Conservation (phyloP, 305 asterid species). For the Plantago coronopus region DNA sequence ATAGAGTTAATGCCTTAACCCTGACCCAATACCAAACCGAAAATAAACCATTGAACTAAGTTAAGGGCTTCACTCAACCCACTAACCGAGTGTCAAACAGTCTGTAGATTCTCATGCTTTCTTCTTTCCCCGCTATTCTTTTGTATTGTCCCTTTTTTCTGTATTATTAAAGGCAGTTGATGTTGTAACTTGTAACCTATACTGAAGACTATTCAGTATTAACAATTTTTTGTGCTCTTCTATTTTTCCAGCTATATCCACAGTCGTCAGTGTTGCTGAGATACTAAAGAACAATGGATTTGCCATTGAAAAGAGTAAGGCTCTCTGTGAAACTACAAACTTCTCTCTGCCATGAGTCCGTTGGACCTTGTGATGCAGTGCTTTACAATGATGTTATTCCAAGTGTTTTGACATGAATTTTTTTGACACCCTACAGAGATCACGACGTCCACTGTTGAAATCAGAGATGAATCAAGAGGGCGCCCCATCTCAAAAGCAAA, state of each 20-base stretch:
- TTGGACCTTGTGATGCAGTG: not conserved
- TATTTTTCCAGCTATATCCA: conserved; percentile 62
- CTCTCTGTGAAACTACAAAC: conserved; percentile 5
- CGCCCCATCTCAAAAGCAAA: conserved; percentile 31
- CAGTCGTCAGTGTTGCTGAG: conserved; percentile 72
- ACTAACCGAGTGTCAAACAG: too few relatives aligned
- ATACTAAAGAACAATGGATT: conserved; percentile 73
- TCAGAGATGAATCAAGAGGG: conserved; percentile 28
- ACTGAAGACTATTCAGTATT: not conserved
- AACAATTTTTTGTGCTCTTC: conserved; percentile 3
- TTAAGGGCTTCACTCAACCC: too few relatives aligned
- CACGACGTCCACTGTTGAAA: conserved; percentile 35
- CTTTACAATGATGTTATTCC: not conserved
- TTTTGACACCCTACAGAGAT: conserved; percentile 26
- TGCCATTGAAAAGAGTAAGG: conserved; percentile 74
- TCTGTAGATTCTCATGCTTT: too few relatives aligned
- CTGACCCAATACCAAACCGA: too few relatives aligned
- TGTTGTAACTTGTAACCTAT: too few relatives aligned
- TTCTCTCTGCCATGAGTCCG: conserved; percentile 1
- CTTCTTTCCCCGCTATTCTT: too few relatives aligned
- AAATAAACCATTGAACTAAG: too few relatives aligned
- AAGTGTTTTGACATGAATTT: not conserved
- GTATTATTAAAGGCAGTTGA: too few relatives aligned
- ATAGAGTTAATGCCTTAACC: too few relatives aligned
- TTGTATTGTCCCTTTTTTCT: too few relatives aligned